Evolutionary conservation across 2,329 filamentous ascomycete genomes (phyloP), one percentile per base, ranked within the genome.

Genomic region (Cytospora paraplurivora): DNA sequence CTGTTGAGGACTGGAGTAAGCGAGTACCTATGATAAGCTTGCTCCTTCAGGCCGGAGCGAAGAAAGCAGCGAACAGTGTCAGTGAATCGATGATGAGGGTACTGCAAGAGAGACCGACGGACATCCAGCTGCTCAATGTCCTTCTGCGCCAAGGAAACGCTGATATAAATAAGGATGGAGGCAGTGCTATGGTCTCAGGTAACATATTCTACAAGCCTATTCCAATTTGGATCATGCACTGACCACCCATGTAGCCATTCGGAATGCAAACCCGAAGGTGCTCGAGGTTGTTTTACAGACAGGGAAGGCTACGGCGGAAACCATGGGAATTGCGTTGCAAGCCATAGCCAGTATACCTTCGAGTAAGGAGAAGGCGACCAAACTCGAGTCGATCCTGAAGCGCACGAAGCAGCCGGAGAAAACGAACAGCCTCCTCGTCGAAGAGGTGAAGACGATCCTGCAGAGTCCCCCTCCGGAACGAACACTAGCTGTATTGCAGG

Each of bases 61-160:
- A 66, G 4, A 53, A 67, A 7, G 67, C 71, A 15, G 75, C 75
- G 1, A 74, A 76, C 11, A 80, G 77, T 1, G 72, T 76, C 0
- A 71, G 73, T 2, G 76, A 82, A 53, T 79, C 81, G 4, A 69
- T 86, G 33, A 71, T 78, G 6, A 71, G 73, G 15, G 74, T 77
- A 0, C 67, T 87, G 19, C 73, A 75, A 12, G 74, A 77, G 52
- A 78, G 75, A 33, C 79, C 81, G 0, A 75, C 81, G 0, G 85
- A 88, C 60, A 77, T 81, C 69, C 76, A 77, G 13, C 75, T 87
- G 2, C 70, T 85, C 1, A 73, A 73, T 5, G 71, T 82, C 8
- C 73, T 87, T 3, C 71, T 87, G 2, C 77, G 82, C 33, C 75
- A 80, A 33, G 84, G 84, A 0, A 77, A 77, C 27, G 83, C 81